These are phyloP conservation scores for Cryptosporidium viatorum DNA, from an alignment of 169 alveolate species.

Conservation along the genomic window DNA sequence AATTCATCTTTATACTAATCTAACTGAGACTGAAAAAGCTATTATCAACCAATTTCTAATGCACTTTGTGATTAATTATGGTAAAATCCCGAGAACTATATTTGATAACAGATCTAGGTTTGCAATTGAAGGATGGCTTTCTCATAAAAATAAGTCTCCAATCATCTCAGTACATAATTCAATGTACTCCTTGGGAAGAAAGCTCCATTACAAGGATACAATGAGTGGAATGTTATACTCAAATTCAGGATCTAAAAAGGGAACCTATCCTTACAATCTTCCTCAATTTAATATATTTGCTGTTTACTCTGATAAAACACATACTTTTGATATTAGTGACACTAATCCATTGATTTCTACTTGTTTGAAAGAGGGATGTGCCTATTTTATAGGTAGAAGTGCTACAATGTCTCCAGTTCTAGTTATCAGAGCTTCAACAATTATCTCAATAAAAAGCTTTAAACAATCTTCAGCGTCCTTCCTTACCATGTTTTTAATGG, in stretches of 20 bases:
- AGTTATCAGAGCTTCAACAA: constrained; percentile 28
- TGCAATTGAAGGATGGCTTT: constrained; percentile 70
- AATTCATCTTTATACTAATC: background rate
- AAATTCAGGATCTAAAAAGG: background rate
- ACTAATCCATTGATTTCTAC: constrained; percentile 28
- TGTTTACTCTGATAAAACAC: constrained; percentile 23
- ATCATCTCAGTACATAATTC: constrained; percentile 47
- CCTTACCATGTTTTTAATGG: constrained; percentile 42
- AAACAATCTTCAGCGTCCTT: constrained; percentile 62
- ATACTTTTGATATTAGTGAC: constrained; percentile 41
- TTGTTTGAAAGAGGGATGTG: constrained; percentile 59
- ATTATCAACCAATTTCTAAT: constrained; percentile 47
- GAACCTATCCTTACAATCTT: constrained; percentile 33
- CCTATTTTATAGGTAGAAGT: constrained; percentile 71
- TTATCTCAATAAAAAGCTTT: constrained; percentile 41
- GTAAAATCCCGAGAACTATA: constrained; percentile 46
- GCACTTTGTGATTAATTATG: constrained; percentile 52
- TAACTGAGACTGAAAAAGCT: constrained; percentile 1
- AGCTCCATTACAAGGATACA: constrained; percentile 26
- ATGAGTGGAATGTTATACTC: background rate
- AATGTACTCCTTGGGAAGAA: constrained; percentile 65
- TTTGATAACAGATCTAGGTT: constrained; percentile 47
- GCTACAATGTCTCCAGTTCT: constrained; percentile 23
- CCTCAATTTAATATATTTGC: constrained; percentile 39
- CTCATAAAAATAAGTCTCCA: constrained; percentile 58